A percentile compares a stretch with the other conserved stretches of the same genome.
phyloP scores from a whole-genome alignment of 2,329 filamentous ascomycete species.

The Penicillium freii region DNA sequence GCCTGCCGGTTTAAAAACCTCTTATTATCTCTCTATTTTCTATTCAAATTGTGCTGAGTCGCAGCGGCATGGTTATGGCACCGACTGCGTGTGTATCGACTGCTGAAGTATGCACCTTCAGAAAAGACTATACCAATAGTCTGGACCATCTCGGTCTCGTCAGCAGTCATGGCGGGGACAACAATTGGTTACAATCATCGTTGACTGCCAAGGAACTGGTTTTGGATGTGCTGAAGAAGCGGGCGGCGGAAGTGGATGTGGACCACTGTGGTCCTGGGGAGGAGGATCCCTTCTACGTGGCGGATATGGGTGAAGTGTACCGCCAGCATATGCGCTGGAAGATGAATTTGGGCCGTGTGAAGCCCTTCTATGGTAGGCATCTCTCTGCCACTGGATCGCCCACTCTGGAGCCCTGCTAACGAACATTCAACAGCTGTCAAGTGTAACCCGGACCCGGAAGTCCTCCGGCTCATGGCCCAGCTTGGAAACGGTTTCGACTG shows the following conservation, averaged over 20 bases:
- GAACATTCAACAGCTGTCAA: slow-evolving; percentile 70
- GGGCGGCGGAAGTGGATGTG: slow-evolving; percentile 78
- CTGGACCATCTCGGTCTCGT: slow-evolving; percentile 30
- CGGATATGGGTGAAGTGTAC: slow-evolving; percentile 96
- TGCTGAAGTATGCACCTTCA: slow-evolving; percentile 45
- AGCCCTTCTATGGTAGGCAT: slow-evolving; percentile 86
- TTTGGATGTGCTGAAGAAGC: slow-evolving; percentile 79
- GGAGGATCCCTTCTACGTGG: slow-evolving; percentile 97
- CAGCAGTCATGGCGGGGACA: slow-evolving; percentile 48
- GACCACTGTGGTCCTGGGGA: slow-evolving; percentile 87
- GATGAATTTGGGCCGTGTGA: slow-evolving; percentile 84
- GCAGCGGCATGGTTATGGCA: slow-evolving; percentile 63
- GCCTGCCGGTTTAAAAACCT: slow-evolving; percentile 24
- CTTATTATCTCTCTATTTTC: slow-evolving; percentile 19
- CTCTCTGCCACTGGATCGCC: background rate
- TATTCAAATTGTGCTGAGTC: slow-evolving; percentile 29
- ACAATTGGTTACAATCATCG: slow-evolving; percentile 40
- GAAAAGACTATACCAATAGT: slow-evolving; percentile 32
- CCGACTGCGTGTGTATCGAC: slow-evolving; percentile 61
- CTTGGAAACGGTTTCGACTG: slow-evolving; percentile 97
- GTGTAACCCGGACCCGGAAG: slow-evolving; percentile 91
- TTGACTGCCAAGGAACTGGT: slow-evolving; percentile 73
- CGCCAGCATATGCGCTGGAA: slow-evolving; percentile 99
- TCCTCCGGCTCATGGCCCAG: slow-evolving; percentile 80
- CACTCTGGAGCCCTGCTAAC: slow-evolving; percentile 4